Conservation (phyloP, 129 eudicot species). For the Lactuca saligna region DNA sequence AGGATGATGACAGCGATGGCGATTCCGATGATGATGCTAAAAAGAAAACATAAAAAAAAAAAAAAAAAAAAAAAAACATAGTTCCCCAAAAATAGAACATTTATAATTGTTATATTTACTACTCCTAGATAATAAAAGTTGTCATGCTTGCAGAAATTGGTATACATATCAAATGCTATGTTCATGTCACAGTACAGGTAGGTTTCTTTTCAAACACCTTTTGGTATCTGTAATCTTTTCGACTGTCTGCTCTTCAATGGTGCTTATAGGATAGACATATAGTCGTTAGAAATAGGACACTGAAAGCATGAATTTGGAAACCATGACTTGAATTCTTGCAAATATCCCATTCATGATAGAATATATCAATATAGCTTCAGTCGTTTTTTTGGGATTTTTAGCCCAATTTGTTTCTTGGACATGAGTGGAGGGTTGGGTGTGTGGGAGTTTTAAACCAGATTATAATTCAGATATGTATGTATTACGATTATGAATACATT, state of each 20-base stretch:
- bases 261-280: neutral
- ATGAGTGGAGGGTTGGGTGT: no score
- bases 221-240: neutral
- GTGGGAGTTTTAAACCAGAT: no score
- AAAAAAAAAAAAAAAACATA: constrained; percentile 19
- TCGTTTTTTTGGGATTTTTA: no score
- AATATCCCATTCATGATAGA: no score
- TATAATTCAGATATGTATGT: no score
- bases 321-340: no score
- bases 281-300: neutral
- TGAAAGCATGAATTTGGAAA: neutral
- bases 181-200: no score
- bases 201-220: neutral
- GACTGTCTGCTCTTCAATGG: neutral
- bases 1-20: constrained; percentile 19
- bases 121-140: neutral
- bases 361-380: no score
- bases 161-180: no score
- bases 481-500: no score
- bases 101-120: neutral
- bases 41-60: constrained; percentile 19
- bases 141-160: neutral
- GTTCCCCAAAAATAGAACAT: neutral
- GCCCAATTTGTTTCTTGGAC: no score
- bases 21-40: constrained; percentile 19